Evolutionary conservation across 805 yeast species (phyloP).

Genomic region (Teunomyces atbi): DNA sequence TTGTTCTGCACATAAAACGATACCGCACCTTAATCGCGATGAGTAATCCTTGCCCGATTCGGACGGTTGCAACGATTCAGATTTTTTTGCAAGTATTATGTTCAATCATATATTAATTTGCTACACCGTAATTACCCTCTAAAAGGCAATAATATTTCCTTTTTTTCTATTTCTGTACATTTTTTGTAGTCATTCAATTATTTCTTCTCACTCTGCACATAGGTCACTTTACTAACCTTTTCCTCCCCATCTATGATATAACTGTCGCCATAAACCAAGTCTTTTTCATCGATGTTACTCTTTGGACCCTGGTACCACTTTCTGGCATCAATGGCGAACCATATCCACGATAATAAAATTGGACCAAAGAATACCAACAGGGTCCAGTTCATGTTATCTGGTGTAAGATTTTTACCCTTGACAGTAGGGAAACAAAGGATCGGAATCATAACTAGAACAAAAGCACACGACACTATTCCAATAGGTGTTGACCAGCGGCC

Average conservation of each 20-base stretch:
- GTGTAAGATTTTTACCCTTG: slow-evolving; percentile 35
- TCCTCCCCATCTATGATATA: slow-evolving; percentile 10
- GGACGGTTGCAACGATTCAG: neutral
- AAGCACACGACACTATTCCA: slow-evolving; percentile 49
- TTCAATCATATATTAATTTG: too few species aligned
- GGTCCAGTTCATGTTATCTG: slow-evolving; percentile 56
- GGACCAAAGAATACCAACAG: slow-evolving; percentile 60
- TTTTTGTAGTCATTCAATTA: too few species aligned
- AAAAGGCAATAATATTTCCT: too few species aligned
- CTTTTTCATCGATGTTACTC: slow-evolving; percentile 45
- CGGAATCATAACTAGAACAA: slow-evolving; percentile 56
- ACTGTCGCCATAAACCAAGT: slow-evolving; percentile 23
- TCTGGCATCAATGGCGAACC: slow-evolving; percentile 53
- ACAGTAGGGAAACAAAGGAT: slow-evolving; percentile 55
- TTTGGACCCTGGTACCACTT: slow-evolving; percentile 63
- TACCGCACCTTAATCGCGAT: too few species aligned
- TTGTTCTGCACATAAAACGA: too few species aligned
- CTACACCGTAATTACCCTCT: too few species aligned
- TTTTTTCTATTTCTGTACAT: too few species aligned
- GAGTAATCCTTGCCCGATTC: too few species aligned
- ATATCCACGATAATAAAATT: slow-evolving; percentile 47
- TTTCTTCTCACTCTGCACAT: neutral
- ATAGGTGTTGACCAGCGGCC: slow-evolving; percentile 51
- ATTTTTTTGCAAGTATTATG: too few species aligned
- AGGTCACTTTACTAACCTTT: neutral